Conservation (phyloP, 495 filamentous ascomycete species). For the Podospora australis region DNA sequence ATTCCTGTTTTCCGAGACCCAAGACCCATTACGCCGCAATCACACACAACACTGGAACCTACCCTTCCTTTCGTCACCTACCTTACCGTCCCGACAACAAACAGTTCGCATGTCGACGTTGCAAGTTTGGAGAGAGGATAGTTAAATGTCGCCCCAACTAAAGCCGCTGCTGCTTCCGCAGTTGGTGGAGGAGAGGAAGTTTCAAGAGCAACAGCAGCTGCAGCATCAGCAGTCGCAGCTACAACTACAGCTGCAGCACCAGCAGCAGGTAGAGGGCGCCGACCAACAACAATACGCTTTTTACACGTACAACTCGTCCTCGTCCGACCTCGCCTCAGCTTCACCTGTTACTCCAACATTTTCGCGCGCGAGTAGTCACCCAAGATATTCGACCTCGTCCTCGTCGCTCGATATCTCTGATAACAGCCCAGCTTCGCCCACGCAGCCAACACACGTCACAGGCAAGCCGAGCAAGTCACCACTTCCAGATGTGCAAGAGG, state of each 20-base stretch:
- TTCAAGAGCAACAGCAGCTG: conserved; percentile 28
- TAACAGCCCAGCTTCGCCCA: conserved; percentile 41
- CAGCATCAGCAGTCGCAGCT: conserved; percentile 30
- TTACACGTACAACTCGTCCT: conserved; percentile 42
- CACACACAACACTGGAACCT: neutral
- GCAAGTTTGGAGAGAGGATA: no score
- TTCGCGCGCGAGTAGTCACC: conserved; percentile 44
- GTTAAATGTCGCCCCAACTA: conserved; percentile 47
- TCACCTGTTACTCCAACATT: conserved; percentile 58
- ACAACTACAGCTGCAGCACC: conserved; percentile 26
- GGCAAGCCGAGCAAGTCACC: conserved; percentile 40
- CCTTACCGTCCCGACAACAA: no score
- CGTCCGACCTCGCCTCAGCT: conserved; percentile 53
- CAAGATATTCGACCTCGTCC: conserved; percentile 50
- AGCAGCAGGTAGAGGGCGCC: conserved; percentile 14
- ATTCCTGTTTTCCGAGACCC: neutral
- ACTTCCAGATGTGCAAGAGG: conserved; percentile 50
- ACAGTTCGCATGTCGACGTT: neutral
- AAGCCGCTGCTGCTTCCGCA: conserved; percentile 45
- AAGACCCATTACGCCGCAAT: no score
- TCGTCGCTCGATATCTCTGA: conserved; percentile 44
- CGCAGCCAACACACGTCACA: conserved; percentile 28
- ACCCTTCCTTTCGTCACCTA: no score
- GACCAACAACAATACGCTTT: conserved; percentile 17
- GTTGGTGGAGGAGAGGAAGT: conserved; percentile 46